Evolutionary conservation across 768 basidiomycete genomes (phyloP).

Genomic region (Trametopsis cervina): DNA sequence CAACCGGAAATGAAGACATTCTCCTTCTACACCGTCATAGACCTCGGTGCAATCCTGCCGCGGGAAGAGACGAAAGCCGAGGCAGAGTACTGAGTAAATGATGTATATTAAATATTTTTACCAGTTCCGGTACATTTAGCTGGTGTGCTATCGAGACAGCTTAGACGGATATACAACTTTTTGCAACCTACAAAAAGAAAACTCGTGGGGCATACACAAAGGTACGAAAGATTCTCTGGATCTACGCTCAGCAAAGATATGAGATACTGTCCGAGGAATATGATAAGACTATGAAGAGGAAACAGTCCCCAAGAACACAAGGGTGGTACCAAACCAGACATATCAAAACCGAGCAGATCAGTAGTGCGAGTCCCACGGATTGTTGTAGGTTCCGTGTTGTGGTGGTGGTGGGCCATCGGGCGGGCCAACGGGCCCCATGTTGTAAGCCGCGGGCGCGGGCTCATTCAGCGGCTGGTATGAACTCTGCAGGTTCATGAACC

Average conservation of each 20-base stretch:
- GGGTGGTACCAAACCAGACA: no score
- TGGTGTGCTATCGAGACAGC: not conserved
- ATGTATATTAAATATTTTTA: no score
- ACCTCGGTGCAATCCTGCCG: conserved; percentile 43
- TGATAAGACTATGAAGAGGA: no score
- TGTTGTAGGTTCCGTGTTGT: conserved; percentile 15
- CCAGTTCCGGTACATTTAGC: not conserved
- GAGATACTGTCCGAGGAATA: no score
- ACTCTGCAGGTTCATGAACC: conserved; percentile 15
- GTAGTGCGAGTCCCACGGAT: conserved; percentile 22
- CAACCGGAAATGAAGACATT: conserved; percentile 79
- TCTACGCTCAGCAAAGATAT: no score
- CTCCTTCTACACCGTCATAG: conserved; percentile 81
- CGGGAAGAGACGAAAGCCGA: conserved; percentile 6
- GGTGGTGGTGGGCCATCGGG: not conserved
- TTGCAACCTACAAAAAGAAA: no score
- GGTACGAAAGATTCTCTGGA: no score
- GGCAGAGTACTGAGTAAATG: conserved; percentile 4
- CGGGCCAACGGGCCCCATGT: conserved; percentile 19
- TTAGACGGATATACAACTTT: not conserved
- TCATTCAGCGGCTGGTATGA: conserved; percentile 26
- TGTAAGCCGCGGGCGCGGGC: conserved; percentile 25
- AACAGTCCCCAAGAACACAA: no score
- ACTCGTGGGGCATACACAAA: no score
- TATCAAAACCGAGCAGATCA: no score